Percentiles rank a stretch among this genome's conserved stretches.
Conservation (phyloP, 2,329 filamentous ascomycete species). For the Didymella pomorum region DNA sequence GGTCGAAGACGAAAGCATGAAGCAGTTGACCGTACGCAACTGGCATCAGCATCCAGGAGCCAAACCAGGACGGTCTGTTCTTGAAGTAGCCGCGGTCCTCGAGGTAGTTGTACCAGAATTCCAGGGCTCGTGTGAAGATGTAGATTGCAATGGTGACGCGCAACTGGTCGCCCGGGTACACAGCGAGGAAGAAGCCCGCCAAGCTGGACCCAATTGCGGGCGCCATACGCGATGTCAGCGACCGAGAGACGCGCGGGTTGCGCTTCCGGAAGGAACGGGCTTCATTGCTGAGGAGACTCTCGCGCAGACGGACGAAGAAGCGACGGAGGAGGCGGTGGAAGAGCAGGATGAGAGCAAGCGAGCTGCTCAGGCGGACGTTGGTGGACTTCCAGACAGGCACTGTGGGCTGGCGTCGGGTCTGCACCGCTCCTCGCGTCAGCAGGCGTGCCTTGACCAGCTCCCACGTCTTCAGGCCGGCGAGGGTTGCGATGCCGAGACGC, state of each 20-base stretch:
- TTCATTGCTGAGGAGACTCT: slow-evolving; percentile 79
- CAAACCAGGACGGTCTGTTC: slow-evolving; percentile 72
- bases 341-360: slow-evolving; percentile 83
- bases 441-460: slow-evolving; percentile 53
- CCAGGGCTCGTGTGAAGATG: slow-evolving; percentile 78
- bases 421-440: slow-evolving; percentile 41
- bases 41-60: slow-evolving; percentile 61
- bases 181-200: slow-evolving; percentile 81
- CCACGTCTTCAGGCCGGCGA: slow-evolving; percentile 57
- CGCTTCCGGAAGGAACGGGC: slow-evolving; percentile 81
- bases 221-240: slow-evolving; percentile 82
- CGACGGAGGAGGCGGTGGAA: slow-evolving; percentile 89
- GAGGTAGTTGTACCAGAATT: slow-evolving; percentile 85
- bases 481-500: slow-evolving; percentile 55
- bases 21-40: slow-evolving; percentile 59
- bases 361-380: slow-evolving; percentile 79
- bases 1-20: slow-evolving; percentile 61
- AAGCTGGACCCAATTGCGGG: slow-evolving; percentile 90
- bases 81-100: slow-evolving; percentile 73
- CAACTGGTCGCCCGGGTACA: slow-evolving; percentile 75
- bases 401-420: slow-evolving; percentile 49
- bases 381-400: slow-evolving; percentile 63
- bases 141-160: slow-evolving; percentile 85
- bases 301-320: slow-evolving; percentile 82
- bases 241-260: slow-evolving; percentile 77